These are phyloP conservation scores for Chloromonas sp. DNA, from an alignment of 163 green algal genomes.

Conservation along the genomic window DNA sequence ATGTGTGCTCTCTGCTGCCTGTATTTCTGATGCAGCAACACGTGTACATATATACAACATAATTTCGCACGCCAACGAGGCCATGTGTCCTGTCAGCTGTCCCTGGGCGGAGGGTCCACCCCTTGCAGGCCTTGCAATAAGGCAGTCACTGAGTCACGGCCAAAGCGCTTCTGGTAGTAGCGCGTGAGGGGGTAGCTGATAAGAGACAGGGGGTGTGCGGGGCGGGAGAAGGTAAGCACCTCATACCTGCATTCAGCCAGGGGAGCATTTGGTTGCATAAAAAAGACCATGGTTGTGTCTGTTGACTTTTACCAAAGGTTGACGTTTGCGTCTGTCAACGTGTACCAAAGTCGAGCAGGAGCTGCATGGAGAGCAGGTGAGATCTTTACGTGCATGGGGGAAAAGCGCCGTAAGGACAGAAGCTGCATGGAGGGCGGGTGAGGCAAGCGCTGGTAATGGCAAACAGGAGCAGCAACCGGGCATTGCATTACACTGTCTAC, in stretches of 20 bases:
- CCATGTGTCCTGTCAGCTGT: neutral
- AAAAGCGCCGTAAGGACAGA: neutral
- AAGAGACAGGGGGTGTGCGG: constrained; percentile 51
- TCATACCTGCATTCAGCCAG: constrained; percentile 48
- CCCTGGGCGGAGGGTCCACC: neutral
- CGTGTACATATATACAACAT: too few relatives aligned
- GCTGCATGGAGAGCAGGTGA: too few relatives aligned
- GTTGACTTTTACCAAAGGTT: too few relatives aligned
- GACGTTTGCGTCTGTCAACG: too few relatives aligned
- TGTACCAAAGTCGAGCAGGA: too few relatives aligned
- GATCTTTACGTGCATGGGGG: too few relatives aligned
- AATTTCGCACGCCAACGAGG: too few relatives aligned
- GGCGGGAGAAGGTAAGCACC: constrained; percentile 61
- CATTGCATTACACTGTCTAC: too few relatives aligned
- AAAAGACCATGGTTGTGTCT: too few relatives aligned
- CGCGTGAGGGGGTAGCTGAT: constrained; percentile 59
- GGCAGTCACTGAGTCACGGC: constrained; percentile 28
- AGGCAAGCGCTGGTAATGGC: neutral
- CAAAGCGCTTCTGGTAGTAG: constrained; percentile 61
- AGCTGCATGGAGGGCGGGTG: neutral
- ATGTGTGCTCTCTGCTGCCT: too few relatives aligned
- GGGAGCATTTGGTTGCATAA: too few relatives aligned
- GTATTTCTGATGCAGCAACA: too few relatives aligned
- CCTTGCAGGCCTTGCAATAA: neutral
- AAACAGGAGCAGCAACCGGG: neutral